Evolutionary conservation across 1,284 basidiomycete genomes (phyloP).

Genomic region (Pascua guehoae): DNA sequence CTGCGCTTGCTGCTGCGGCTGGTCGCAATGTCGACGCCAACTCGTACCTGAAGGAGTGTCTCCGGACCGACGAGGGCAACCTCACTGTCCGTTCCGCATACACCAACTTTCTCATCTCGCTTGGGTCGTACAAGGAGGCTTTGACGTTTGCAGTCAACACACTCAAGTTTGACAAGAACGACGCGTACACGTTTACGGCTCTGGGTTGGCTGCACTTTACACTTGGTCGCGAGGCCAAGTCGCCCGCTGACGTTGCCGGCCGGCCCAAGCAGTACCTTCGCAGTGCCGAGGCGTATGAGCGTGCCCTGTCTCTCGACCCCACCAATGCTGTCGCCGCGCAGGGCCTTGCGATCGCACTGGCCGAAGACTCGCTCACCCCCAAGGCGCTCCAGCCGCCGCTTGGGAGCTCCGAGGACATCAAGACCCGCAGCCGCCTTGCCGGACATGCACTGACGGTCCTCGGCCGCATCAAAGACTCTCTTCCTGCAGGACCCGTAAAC

Average conservation of each 20-base stretch:
- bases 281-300: constrained; percentile 84
- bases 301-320: constrained; percentile 75
- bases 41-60: constrained; percentile 77
- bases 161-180: constrained; percentile 75
- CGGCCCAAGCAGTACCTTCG: constrained; percentile 71
- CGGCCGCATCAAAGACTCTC: constrained; percentile 78
- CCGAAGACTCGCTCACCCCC: constrained; percentile 75
- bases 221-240: constrained; percentile 63
- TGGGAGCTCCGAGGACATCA: constrained; percentile 59
- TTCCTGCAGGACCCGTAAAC: constrained; percentile 81
- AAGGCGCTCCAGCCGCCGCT: constrained; percentile 29
- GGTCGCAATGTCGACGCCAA: constrained; percentile 76
- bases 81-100: constrained; percentile 66
- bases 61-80: constrained; percentile 44
- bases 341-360: constrained; percentile 84
- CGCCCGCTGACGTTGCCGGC: constrained; percentile 59
- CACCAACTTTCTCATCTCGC: constrained; percentile 69
- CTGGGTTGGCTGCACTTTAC: constrained; percentile 79
- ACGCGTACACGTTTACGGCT: constrained; percentile 85
- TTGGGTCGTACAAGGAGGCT: constrained; percentile 59
- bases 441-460: constrained; percentile 81
- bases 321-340: constrained; percentile 85
- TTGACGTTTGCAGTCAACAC: constrained; percentile 81
- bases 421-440: constrained; percentile 61
- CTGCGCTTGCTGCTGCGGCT: constrained; percentile 65